Base-by-base conservation (phyloP, 2,329 filamentous ascomycete species). In the Fusarium sp. region DNA sequence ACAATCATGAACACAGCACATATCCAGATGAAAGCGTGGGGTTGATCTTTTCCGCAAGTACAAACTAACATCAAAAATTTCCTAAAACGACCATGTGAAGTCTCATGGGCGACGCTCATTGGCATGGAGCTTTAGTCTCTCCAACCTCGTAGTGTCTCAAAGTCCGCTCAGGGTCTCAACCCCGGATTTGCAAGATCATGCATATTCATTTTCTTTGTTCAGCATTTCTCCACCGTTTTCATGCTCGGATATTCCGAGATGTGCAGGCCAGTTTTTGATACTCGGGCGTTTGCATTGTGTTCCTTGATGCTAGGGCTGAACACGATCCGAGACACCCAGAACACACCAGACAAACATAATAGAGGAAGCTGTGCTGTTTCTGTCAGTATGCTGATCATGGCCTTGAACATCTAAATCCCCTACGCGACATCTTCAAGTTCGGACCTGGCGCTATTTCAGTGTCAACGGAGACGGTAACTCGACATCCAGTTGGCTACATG, bases 11-110 rank as follows among this genome's bases (percentile, higher is more conserved):
- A 20, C 29, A 31, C 18, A 33, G 27, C 9, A 27, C 27, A 13
- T 59, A 6, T 62, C 14, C n/a, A 14, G 59, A 64, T 50, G 50
- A 74, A 73, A 70, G 29, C 69, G 58, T 70, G 27, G 29, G 45
- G 20, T 42, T 62, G 50, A 42, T 50, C 36, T n/a, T 31, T 36
- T 33, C 47, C 18, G 31, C 27, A 38, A 67, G 27, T 13, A 64
- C 29, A 47, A 59, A 60, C 42, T 7, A 54, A 54, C 27, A 13
- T 54, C 6, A 29, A 20, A 36, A 36, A 25, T 20, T 42, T 52
- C 52, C 50, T 16, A 59, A 67, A 63, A 52, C 69, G 56, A 38
- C 56, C 42, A n/a, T 50, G 9, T 27, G 16, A 45, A 72, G 69
- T 74, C 65, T 74, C 36, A 56, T 38, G 13, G 18, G 38, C 50